Percentiles rank a stretch among this genome's conserved stretches.
phyloP scores from a whole-genome alignment of 2,329 filamentous ascomycete genomes.

The Verticillium alfalfae region DNA sequence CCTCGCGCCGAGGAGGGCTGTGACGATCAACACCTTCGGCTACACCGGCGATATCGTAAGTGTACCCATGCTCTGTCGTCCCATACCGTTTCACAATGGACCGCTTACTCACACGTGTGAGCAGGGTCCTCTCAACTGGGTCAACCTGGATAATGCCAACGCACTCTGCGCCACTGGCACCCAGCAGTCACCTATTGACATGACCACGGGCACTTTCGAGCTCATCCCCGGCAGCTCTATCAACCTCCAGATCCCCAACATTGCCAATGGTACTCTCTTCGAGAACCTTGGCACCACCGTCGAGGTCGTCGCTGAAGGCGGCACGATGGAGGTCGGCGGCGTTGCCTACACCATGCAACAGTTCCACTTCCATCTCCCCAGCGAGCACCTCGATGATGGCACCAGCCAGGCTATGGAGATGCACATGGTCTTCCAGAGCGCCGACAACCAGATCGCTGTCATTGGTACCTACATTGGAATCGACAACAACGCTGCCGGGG shows the following conservation, averaged over 20 bases:
- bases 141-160: slow-evolving; percentile 30
- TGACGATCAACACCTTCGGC: slow-evolving; percentile 29
- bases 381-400: slow-evolving; percentile 39
- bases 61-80: not conserved
- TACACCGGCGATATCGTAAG: slow-evolving; percentile 28
- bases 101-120: not conserved
- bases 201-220: slow-evolving; percentile 10
- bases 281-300: slow-evolving; percentile 55
- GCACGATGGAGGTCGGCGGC: slow-evolving; percentile 25
- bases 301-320: slow-evolving; percentile 41
- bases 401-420: slow-evolving; percentile 45
- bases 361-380: slow-evolving; percentile 46
- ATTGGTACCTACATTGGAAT: slow-evolving; percentile 38
- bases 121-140: slow-evolving; percentile 40
- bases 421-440: slow-evolving; percentile 54
- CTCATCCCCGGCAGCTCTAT: slow-evolving; percentile 15
- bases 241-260: slow-evolving; percentile 25
- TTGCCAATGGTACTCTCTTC: slow-evolving; percentile 37
- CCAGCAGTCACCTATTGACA: slow-evolving; percentile 44
- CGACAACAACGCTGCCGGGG: slow-evolving; percentile 16
- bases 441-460: slow-evolving; percentile 32
- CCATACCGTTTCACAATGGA: not conserved
- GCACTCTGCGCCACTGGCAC: slow-evolving; percentile 35
- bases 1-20: slow-evolving; percentile 22
- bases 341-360: slow-evolving; percentile 32